A percentile compares a stretch with the other conserved stretches of the same genome.
These are phyloP conservation scores for Trichoderma atroviride DNA, from an alignment of 2,329 filamentous ascomycete species.

Conservation along the genomic window DNA sequence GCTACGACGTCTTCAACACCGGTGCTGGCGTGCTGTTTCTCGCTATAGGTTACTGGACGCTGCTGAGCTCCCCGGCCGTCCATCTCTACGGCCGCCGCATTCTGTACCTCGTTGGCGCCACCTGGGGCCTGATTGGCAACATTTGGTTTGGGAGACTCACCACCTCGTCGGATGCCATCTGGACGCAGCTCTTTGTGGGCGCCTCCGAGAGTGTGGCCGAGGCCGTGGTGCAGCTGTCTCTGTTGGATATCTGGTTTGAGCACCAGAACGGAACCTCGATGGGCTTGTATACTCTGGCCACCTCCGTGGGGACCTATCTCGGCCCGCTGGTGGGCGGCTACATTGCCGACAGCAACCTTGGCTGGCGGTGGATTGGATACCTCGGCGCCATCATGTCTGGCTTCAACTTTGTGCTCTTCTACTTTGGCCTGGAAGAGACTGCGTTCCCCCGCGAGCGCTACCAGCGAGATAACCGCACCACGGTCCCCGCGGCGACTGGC, in stretches of 20 bases:
- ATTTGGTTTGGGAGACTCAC: slow-evolving; percentile 56
- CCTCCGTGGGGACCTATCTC: slow-evolving; percentile 58
- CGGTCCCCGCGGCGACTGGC: not conserved
- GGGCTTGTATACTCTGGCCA: slow-evolving; percentile 58
- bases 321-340: slow-evolving; percentile 57
- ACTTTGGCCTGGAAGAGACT: slow-evolving; percentile 58
- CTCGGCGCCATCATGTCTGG: slow-evolving; percentile 53
- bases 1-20: slow-evolving; percentile 56
- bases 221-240: slow-evolving; percentile 58
- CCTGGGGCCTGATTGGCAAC: slow-evolving; percentile 52
- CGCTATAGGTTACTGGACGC: slow-evolving; percentile 58
- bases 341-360: slow-evolving; percentile 49
- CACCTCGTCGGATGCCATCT: slow-evolving; percentile 51
- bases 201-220: slow-evolving; percentile 60
- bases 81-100: slow-evolving; percentile 58
- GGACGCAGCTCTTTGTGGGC: slow-evolving; percentile 60
- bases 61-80: slow-evolving; percentile 55
- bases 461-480: not conserved
- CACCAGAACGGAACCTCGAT: slow-evolving; percentile 58
- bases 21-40: slow-evolving; percentile 60
- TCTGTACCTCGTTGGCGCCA: slow-evolving; percentile 56
- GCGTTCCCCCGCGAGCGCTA: slow-evolving; percentile 47
- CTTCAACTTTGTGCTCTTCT: slow-evolving; percentile 50
- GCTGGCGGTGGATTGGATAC: slow-evolving; percentile 60
- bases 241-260: slow-evolving; percentile 61